These are phyloP conservation scores for Leccinum fibrillosum DNA, from an alignment of 768 basidiomycete genomes.

Conservation along the genomic window DNA sequence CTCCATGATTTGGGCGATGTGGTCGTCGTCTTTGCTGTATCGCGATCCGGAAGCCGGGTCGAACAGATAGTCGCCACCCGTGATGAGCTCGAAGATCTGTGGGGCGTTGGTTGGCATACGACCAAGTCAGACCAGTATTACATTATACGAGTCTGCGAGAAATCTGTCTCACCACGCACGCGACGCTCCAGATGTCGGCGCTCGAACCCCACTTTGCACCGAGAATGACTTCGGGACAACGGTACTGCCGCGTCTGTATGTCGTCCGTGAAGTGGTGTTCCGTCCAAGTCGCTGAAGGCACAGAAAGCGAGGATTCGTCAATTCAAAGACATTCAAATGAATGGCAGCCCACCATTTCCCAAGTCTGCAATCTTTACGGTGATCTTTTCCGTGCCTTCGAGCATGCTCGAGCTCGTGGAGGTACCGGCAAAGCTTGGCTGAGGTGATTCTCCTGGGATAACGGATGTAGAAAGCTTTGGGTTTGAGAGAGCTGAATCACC, in stretches of 20 bases:
- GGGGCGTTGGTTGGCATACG: background rate
- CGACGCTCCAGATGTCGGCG: conserved; percentile 96
- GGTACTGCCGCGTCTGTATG: conserved; percentile 95
- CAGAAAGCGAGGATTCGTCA: background rate
- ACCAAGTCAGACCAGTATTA: background rate
- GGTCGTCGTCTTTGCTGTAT: conserved; percentile 95
- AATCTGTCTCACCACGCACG: conserved; percentile 72
- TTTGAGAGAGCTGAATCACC: conserved; percentile 16
- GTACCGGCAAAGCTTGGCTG: conserved; percentile 24
- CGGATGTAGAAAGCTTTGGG: conserved; percentile 27
- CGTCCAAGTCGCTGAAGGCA: conserved; percentile 64
- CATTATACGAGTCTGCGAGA: background rate
- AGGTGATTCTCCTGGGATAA: conserved; percentile 27
- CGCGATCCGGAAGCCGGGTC: conserved; percentile 94
- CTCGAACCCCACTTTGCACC: conserved; percentile 95
- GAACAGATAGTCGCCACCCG: conserved; percentile 97
- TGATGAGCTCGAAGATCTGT: conserved; percentile 92
- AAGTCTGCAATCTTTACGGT: conserved; percentile 99
- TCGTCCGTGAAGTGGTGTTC: conserved; percentile 99
- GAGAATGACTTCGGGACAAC: conserved; percentile 95
- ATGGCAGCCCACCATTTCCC: conserved; percentile 59
- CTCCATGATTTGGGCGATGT: conserved; percentile 98
- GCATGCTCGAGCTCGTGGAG: conserved; percentile 27
- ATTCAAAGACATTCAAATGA: background rate
- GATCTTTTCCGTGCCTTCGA: conserved; percentile 59